phyloP scores from a whole-genome alignment of 2,329 filamentous ascomycete genomes.

The Xenoacremonium recifei region DNA sequence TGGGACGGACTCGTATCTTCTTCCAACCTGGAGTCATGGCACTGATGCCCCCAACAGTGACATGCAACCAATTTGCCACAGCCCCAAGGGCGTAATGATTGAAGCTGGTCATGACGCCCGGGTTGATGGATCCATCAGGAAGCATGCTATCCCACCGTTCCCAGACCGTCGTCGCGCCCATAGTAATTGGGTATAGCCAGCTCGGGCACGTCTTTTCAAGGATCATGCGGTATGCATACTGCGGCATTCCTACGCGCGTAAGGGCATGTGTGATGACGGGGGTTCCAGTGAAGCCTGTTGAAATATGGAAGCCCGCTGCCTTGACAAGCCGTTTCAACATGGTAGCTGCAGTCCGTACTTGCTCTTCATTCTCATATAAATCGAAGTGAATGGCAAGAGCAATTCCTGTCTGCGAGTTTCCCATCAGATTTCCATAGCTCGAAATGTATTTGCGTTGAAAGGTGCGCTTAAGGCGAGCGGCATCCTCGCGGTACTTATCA shows the following conservation, averaged over 20 bases:
- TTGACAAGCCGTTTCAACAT: constrained; percentile 31
- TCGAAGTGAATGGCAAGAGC: constrained; percentile 37
- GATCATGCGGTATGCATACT: constrained; percentile 47
- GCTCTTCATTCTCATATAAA: constrained; percentile 25
- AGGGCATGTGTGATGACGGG: constrained; percentile 35
- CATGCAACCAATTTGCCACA: constrained; percentile 47
- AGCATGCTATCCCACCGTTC: constrained; percentile 51
- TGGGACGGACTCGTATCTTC: constrained; percentile 32
- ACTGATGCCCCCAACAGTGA: constrained; percentile 39
- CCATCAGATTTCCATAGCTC: constrained; percentile 26
- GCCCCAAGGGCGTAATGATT: constrained; percentile 51
- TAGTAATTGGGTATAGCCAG: constrained; percentile 48
- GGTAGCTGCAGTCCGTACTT: constrained; percentile 20
- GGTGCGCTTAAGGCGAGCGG: constrained; percentile 1
- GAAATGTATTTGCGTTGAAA: constrained; percentile 33
- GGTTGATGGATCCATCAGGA: constrained; percentile 42
- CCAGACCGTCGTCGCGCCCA: constrained; percentile 49
- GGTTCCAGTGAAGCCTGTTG: constrained; percentile 43
- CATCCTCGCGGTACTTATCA: background rate
- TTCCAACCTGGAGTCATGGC: constrained; percentile 41
- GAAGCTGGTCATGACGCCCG: constrained; percentile 47
- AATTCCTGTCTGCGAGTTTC: constrained; percentile 41
- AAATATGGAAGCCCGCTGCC: constrained; percentile 33
- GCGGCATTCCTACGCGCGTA: constrained; percentile 23
- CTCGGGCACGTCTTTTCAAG: constrained; percentile 42